Evolutionary conservation across 1,284 basidiomycete species (phyloP).

Genomic region (Ganoderma meredithae): DNA sequence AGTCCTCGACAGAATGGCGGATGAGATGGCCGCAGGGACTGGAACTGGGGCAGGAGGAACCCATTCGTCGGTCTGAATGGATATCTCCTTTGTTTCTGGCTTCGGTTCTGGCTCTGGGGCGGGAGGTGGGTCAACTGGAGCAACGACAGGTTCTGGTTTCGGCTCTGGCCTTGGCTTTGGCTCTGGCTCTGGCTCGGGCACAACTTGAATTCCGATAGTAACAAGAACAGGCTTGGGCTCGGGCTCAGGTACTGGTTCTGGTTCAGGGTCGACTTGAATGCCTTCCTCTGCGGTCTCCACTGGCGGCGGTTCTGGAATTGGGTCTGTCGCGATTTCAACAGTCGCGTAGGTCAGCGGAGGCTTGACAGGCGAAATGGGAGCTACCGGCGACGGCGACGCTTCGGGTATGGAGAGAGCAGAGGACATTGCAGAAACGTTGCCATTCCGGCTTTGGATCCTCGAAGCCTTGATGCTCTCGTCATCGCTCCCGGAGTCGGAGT

Average conservation of each 20-base stretch:
- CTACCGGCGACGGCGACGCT: conserved; percentile 21
- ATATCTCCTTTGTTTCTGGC: conserved; percentile 73
- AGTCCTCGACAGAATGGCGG: conserved; percentile 28
- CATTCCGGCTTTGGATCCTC: conserved; percentile 47
- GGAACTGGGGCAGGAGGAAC: conserved; percentile 50
- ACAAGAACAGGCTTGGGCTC: conserved; percentile 73
- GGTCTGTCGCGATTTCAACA: conserved; percentile 38
- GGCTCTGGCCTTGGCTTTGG: conserved; percentile 42
- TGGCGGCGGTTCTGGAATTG: conserved; percentile 23
- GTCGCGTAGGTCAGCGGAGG: conserved; percentile 47
- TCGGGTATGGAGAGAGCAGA: conserved; percentile 31
- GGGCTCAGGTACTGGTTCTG: conserved; percentile 50
- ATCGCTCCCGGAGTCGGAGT: conserved; percentile 48
- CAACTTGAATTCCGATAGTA: conserved; percentile 76
- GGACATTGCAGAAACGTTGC: conserved; percentile 38
- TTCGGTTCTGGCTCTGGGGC: conserved; percentile 46
- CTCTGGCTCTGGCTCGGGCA: conserved; percentile 43
- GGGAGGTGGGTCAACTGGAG: conserved; percentile 12
- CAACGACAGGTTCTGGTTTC: conserved; percentile 29
- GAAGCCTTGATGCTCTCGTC: conserved; percentile 78
- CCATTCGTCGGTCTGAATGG: conserved; percentile 81
- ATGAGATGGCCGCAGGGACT: conserved; percentile 25
- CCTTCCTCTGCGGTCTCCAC: conserved; percentile 28
- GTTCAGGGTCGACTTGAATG: conserved; percentile 36
- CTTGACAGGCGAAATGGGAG: conserved; percentile 17